Base-by-base conservation (phyloP, 129 eudicot genomes). In the Pulicaria dysenterica region DNA sequence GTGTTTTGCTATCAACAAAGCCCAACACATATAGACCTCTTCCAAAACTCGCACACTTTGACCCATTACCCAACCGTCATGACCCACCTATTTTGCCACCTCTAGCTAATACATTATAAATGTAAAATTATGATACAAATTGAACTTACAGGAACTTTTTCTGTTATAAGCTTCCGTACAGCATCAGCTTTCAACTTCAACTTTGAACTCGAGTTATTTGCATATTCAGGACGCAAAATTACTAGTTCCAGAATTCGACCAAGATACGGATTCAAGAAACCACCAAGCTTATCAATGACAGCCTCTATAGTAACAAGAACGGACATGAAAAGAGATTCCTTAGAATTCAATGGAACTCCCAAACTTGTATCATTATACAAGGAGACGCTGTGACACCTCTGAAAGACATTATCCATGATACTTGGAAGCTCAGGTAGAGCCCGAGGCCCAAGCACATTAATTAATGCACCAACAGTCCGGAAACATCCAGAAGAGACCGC, bases 381-480 rank as follows among this genome's bases (percentile, higher is more conserved):
- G 11, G 79, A 77, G 62, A 61, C 77, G 54, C 63, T 78, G 61
- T 56, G 77, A 70, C 84, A 73, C 79, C 79, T 80, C 74, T 59
- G 67, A 40, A 94, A 73, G 39, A 94, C 72, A 51, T 79, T 53
- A 50, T 79, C 81, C 98, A 94, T 94, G 74, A 94, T 83, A 77
- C 53, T 63, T 34, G 98, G 98, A 72, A 94, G 91, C 83, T 90
- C 91, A 12, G 97, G 83, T 43, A 94, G 88, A 15, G 97, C 89
- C 67, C 73, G 79, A 42, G 96, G 89, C 8, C 98, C 98, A 24
- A 94, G 96, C 38, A 87, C 93, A 14, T 84, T 81, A 65, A 94
- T 77, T 50, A 94, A 73, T 7, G 98, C 93, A 55, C 97, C 96
- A 66, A 89, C 69, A 36, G 98, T 63, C 15, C 91, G 90, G 63